Base-by-base conservation (phyloP, 2,329 filamentous ascomycete genomes). In the Penicillium janthinellum region DNA sequence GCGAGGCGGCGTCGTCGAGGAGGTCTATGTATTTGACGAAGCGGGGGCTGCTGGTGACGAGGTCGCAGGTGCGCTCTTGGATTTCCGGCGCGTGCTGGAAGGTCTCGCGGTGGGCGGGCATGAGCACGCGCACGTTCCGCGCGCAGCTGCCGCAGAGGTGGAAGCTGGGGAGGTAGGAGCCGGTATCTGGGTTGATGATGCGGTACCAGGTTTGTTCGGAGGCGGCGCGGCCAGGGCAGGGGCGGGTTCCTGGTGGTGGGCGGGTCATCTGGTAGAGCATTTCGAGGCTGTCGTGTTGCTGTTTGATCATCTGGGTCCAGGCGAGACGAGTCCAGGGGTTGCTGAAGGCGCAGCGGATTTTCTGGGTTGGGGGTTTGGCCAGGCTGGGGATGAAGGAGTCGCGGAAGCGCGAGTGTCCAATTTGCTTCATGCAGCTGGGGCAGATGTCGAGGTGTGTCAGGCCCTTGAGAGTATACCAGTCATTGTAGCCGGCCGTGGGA, bases 321-420 rank as follows among this genome's bases (percentile, higher is more conserved):
- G 92, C 92, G 41, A 96, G 86, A 31, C 91, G 87, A 68, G 91
- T 89, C 91, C 92, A 97, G 0, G 89, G 86, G 12, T 86, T 83
- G 34, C 90, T 91, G 75, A 97, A 91, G 64, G 92, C 89, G 77
- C 94, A 98, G 48, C 84, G 81, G 7, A 90, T 82, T 48, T 85
- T 81, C 42, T 82, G 79, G 14, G 85, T 83, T 2, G 82, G 78
- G 4, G 85, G 80, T 15, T 87, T 85, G 31, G 82, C 79, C 34
- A 86, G 82, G 38, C 86, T 85, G 3, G 83, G 82, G 11, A 87
- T 79, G 68, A 96, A 92, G 37, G 86, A 81, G 15, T 84, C 81
- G 2, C 86, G 82, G 71, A 90, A 96, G 20, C 85, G 81, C 0
- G 90, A 90, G 25, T 84, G 83, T 65, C 94, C 92, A 8, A 92